phyloP scores from a whole-genome alignment of 257 asterid genomes.

The Nicotiana knightiana region DNA sequence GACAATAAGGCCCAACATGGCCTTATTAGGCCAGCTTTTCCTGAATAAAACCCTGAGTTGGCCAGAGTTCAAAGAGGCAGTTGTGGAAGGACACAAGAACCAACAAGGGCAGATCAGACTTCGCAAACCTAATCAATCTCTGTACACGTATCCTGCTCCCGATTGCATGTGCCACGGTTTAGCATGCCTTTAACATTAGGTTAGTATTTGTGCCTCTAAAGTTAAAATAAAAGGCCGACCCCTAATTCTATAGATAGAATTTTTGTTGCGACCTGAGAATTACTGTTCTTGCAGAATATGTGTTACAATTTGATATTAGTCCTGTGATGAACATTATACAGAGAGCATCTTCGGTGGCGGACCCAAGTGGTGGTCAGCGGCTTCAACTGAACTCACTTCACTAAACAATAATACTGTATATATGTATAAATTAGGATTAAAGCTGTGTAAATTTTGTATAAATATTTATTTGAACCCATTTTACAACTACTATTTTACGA shows the following conservation, averaged over 20 bases:
- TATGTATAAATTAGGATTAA: no score
- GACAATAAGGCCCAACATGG: slow-evolving; percentile 87
- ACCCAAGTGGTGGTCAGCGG: no score
- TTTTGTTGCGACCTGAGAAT: neutral
- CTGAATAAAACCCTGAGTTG: slow-evolving; percentile 65
- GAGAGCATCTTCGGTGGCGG: no score
- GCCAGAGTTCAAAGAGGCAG: slow-evolving; percentile 65
- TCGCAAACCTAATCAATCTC: slow-evolving; percentile 62
- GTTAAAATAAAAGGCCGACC: neutral
- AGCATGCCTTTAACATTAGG: neutral
- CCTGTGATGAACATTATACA: neutral
- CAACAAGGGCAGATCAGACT: slow-evolving; percentile 74
- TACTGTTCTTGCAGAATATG: neutral
- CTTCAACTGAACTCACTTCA: no score
- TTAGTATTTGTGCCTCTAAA: neutral
- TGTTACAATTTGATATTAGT: neutral
- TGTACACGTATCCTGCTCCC: slow-evolving; percentile 85
- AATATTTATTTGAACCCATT: no score
- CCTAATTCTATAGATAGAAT: neutral
- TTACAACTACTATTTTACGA: no score
- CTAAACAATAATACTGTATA: no score
- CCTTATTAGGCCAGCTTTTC: slow-evolving; percentile 75
- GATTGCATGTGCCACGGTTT: slow-evolving; percentile 81
- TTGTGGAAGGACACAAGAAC: slow-evolving; percentile 58
- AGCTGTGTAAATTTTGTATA: no score